Evolutionary conservation across 768 basidiomycete species (phyloP).

Genomic region (Postia placenta): DNA sequence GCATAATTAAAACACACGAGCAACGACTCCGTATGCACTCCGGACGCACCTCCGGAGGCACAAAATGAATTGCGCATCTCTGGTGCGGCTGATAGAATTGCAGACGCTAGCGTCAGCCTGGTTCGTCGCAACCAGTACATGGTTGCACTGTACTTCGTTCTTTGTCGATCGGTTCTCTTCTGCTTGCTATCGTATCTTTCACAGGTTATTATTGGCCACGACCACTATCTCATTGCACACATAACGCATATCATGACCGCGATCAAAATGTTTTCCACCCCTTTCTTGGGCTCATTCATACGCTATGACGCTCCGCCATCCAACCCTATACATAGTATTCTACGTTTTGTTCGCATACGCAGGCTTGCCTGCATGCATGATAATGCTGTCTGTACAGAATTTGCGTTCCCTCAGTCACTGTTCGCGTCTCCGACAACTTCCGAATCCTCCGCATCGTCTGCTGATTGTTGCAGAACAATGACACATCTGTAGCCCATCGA

Average conservation of each 20-base stretch:
- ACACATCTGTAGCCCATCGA: too few species aligned
- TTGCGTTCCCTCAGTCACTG: background rate
- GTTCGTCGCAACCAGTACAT: too few species aligned
- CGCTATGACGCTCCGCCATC: background rate
- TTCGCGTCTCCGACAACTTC: background rate
- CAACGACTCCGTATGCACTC: too few species aligned
- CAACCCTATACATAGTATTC: background rate
- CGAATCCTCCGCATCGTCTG: too few species aligned
- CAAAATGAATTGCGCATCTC: too few species aligned
- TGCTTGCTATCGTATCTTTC: constrained; percentile 1
- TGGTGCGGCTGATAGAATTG: too few species aligned
- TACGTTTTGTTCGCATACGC: background rate
- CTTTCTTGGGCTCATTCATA: constrained; percentile 7
- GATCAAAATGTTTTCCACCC: background rate
- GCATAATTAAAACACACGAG: too few species aligned
- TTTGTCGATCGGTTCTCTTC: background rate
- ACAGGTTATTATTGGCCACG: constrained; percentile 3
- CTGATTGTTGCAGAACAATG: too few species aligned
- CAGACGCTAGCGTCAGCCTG: too few species aligned
- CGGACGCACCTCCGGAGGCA: too few species aligned
- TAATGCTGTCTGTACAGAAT: background rate
- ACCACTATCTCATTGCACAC: constrained; percentile 4
- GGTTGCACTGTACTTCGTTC: background rate
- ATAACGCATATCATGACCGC: constrained; percentile 1
- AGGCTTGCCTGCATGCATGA: background rate